Evolutionary conservation across 1,139 yeast genomes (phyloP).

Genomic region (Geotrichum candidum): DNA sequence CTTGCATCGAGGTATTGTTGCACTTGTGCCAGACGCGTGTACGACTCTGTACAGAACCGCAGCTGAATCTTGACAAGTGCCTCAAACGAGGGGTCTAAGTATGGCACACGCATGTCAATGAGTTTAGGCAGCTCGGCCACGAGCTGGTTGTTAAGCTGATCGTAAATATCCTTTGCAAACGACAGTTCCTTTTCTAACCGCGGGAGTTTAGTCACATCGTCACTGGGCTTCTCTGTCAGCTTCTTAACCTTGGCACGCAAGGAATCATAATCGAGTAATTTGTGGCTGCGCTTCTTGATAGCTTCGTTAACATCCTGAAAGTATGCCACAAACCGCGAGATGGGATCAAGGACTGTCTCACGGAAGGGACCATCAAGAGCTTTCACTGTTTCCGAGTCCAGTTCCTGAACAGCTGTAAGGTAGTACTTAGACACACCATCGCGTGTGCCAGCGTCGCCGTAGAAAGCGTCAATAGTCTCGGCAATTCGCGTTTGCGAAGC

Average conservation of each 20-base stretch:
- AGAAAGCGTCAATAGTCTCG: slow-evolving; percentile 86
- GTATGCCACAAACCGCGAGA: slow-evolving; percentile 75
- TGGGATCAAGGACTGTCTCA: slow-evolving; percentile 93
- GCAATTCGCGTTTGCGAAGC: slow-evolving; percentile 96
- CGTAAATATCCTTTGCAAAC: slow-evolving; percentile 76
- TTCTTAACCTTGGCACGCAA: slow-evolving; percentile 80
- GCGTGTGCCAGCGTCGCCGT: slow-evolving; percentile 82
- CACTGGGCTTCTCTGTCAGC: slow-evolving; percentile 88
- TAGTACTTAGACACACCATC: slow-evolving; percentile 77
- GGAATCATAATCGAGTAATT: slow-evolving; percentile 85
- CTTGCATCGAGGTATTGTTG: slow-evolving; percentile 88
- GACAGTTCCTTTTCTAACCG: slow-evolving; percentile 79
- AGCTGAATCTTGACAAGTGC: slow-evolving; percentile 92
- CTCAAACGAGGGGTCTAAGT: slow-evolving; percentile 93
- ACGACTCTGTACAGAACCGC: slow-evolving; percentile 92
- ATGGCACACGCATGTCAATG: slow-evolving; percentile 87
- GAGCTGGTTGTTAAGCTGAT: slow-evolving; percentile 76
- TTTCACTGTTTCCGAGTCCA: slow-evolving; percentile 90
- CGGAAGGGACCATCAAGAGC: slow-evolving; percentile 95
- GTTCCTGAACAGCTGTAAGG: slow-evolving; percentile 80
- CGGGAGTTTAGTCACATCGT: slow-evolving; percentile 88
- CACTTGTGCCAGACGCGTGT: slow-evolving; percentile 88
- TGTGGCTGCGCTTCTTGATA: slow-evolving; percentile 86
- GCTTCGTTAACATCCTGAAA: slow-evolving; percentile 91
- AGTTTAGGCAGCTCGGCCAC: slow-evolving; percentile 85